These are phyloP conservation scores for Penicillium lividum DNA, from an alignment of 495 filamentous ascomycete genomes.

Conservation along the genomic window DNA sequence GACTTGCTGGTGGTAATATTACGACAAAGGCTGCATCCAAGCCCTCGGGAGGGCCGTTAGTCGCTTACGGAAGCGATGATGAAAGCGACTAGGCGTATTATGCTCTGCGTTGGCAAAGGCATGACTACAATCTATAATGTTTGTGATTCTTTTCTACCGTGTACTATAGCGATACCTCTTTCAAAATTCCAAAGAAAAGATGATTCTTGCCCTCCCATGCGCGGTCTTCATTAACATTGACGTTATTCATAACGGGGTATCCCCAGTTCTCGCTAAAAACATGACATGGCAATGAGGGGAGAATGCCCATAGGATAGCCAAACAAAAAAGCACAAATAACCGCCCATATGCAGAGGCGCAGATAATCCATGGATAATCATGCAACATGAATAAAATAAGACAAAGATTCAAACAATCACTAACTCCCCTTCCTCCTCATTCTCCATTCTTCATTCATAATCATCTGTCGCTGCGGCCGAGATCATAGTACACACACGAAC, in stretches of 20 bases:
- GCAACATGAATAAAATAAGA: not conserved
- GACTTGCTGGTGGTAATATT: constrained; percentile 43
- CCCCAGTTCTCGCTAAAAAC: constrained; percentile 27
- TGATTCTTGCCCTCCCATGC: constrained; percentile 9
- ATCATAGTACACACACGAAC: constrained; percentile 74
- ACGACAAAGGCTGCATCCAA: constrained; percentile 37
- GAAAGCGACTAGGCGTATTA: constrained; percentile 56
- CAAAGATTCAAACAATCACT: constrained; percentile 3
- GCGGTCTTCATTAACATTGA: constrained; percentile 14
- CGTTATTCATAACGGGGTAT: constrained; percentile 32
- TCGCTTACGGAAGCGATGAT: constrained; percentile 89
- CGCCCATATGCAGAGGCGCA: not conserved
- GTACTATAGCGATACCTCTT: constrained; percentile 46
- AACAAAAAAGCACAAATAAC: not conserved
- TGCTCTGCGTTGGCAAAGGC: not conserved
- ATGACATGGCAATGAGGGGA: constrained; percentile 26
- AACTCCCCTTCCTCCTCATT: not conserved
- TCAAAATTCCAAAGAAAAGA: constrained; percentile 9
- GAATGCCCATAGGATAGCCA: not conserved
- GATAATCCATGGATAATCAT: not conserved
- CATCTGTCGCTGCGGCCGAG: constrained; percentile 45
- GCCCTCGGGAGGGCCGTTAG: constrained; percentile 63
- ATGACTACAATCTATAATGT: constrained; percentile 2
- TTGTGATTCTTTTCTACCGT: constrained; percentile 20
- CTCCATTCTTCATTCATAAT: constrained; percentile 1